Conservation (phyloP, 805 yeast genomes). For the Metschnikowia matae region DNA sequence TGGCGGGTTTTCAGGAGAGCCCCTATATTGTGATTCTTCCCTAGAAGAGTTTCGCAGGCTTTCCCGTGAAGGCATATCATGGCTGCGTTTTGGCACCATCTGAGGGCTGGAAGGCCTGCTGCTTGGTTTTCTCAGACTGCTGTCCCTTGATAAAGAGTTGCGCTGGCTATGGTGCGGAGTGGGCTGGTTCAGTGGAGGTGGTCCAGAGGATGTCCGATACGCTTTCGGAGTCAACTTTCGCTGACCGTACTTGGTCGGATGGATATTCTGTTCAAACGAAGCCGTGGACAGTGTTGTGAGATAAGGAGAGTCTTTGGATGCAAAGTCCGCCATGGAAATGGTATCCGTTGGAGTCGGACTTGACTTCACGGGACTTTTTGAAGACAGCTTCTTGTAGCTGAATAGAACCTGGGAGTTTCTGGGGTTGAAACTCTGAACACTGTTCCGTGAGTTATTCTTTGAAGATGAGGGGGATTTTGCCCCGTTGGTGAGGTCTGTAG, state of each 20-base stretch:
- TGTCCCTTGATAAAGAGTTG: not conserved
- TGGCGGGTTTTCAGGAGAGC: not conserved
- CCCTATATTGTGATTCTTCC: not conserved
- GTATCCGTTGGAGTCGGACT: not conserved
- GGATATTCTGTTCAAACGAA: slow-evolving; percentile 10
- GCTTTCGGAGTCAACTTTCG: slow-evolving; percentile 11
- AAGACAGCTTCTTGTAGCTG: slow-evolving; percentile 24
- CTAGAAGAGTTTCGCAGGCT: not conserved
- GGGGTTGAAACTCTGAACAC: slow-evolving; percentile 18
- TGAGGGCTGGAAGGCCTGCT: not conserved
- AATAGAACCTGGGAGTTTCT: slow-evolving; percentile 35
- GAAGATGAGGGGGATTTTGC: not conserved
- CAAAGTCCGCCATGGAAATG: slow-evolving; percentile 5
- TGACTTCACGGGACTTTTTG: slow-evolving; percentile 4
- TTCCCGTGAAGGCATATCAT: not conserved
- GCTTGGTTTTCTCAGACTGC: not conserved
- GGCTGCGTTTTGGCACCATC: not conserved
- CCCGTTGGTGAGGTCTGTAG: not conserved
- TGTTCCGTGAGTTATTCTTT: slow-evolving; percentile 2
- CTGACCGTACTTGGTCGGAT: slow-evolving; percentile 12
- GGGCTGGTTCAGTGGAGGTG: slow-evolving; percentile 2
- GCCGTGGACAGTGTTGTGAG: slow-evolving; percentile 12
- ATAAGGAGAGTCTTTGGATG: slow-evolving; percentile 22
- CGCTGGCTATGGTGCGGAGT: not conserved
- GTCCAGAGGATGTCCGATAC: slow-evolving; percentile 1